These are phyloP conservation scores for Microstegium vimineum DNA, from an alignment of 176 grass and related monocot species.

Conservation along the genomic window DNA sequence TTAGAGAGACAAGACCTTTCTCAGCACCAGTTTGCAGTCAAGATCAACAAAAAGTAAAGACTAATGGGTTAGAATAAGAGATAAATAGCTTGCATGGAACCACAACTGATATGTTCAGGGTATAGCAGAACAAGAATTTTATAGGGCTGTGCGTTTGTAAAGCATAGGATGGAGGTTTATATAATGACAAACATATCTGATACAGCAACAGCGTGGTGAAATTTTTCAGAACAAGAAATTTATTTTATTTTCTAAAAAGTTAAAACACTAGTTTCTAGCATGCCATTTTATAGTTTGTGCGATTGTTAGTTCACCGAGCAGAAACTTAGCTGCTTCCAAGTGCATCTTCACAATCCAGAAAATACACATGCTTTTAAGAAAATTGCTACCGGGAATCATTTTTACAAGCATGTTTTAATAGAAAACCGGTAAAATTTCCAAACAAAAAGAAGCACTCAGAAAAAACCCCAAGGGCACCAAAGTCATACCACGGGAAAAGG, in stretches of 20 bases:
- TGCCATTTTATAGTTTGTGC: not conserved
- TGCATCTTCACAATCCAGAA: not conserved
- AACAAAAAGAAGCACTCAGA: not conserved
- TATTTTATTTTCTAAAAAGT: not conserved
- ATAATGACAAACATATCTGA: not conserved
- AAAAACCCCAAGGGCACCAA: not conserved
- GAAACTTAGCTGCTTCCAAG: not conserved
- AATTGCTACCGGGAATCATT: not conserved
- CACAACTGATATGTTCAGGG: not conserved
- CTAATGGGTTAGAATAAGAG: not conserved
- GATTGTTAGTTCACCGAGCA: not conserved
- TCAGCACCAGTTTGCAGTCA: not conserved
- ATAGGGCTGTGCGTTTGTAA: not conserved
- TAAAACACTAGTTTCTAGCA: not conserved
- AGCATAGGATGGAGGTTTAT: not conserved
- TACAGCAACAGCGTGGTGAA: not conserved
- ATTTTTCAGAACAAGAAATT: not conserved
- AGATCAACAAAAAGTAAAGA: not conserved
- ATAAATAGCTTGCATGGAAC: not conserved
- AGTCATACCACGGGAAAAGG: conserved; percentile 62
- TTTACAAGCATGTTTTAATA: not conserved
- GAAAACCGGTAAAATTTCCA: not conserved
- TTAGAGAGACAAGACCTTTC: not conserved
- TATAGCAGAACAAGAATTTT: not conserved
- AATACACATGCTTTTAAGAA: not conserved